Evolutionary conservation across 2,329 filamentous ascomycete species (phyloP), one percentile per base, ranked within the genome.

Genomic region (Lecanicillium sp.): DNA sequence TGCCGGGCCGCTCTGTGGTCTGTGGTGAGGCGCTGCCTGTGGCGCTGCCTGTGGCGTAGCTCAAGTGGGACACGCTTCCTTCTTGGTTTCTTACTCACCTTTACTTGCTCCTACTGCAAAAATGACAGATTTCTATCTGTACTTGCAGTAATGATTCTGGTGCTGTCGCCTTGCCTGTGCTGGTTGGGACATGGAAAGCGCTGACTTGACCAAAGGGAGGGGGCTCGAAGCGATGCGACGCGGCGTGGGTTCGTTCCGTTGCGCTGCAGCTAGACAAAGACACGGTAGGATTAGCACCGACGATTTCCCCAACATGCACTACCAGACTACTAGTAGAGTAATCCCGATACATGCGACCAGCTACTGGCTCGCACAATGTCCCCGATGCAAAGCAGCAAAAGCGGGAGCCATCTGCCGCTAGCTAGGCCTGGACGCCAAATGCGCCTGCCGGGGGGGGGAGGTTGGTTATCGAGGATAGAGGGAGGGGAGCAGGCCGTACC

Each of bases 371-470:
- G 40, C 40, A 43, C 17, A 37, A 10, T 24, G 17, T 27, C 19
- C 42, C 32, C 17, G 24, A 46, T 32, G 44, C 44, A 39, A 24
- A 39, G 32, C 35, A 38, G 26, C 26, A 35, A n/a, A n/a, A 38
- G 44, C 44, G 35, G 44, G 44, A 46, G 21, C 44, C 26, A 46
- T 46, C n/a, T 26, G 44, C 44, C 44, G 35, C 44, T 46, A 46
- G n/a, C 33, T 15, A 36, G n/a, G 33, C 17, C 33, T 6, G 11
- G 26, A 24, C 23, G 33, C n/a, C n/a, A n/a, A n/a, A n/a, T n/a
- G 33, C 30, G 30, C 32, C 29, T 45, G 33, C 33, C 29, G 33
- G 24, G 24, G 19, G 23, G n/a, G 19, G 7, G 27, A 19, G 33
- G 33, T 11, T 15, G 15, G 23, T 15, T 32, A 38, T 33, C 14